Base-by-base conservation (phyloP, 305 asterid species). In the Fraxinus angustifolia region DNA sequence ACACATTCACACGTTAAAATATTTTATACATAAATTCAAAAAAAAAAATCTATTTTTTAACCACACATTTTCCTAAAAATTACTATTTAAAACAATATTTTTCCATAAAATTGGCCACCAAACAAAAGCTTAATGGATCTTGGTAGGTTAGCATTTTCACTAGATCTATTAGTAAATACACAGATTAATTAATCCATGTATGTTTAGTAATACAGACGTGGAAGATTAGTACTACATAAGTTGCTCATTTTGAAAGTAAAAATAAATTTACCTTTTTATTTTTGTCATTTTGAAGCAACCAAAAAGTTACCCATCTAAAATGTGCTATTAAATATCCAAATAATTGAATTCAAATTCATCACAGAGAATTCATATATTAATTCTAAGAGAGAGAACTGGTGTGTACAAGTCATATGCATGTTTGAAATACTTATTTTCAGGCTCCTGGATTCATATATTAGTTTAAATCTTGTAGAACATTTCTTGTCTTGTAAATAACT, bases 381-480 rank as follows among this genome's bases (percentile, higher is more conserved):
- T 42, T 42, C 53, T 3, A 11, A 42, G n/a, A 42, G 53, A 38
- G 45, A 38, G 45, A 42, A 42, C 53, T 42, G 53, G 4, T 10
- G 53, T 11, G 4, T 42, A 42, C n/a, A 12, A 11, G 53, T 42
- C n/a, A 42, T 42, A 10, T 42, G 53, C 2, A 3, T 48, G 58
- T 48, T 14, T 48, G 17, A 42, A 11, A 42, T 48, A 3, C 58
- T 12, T 48, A 12, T 48, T 48, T 42, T 50, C 8, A 0, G 21
- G 7, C 60, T 12, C 33, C 73, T 23, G 30, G n/a, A 60, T 62
- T 45, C 48, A 75, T 45, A 42, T 74, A 40, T 72, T 35, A 65
- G 56, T 82, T 42, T 78, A 56, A 76, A 77, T 65, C 42, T 60
- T 53, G 68, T 77, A 42, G 36, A 26, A 23, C 31, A 71, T 3